These are phyloP conservation scores for Pugionium cornutum DNA, from an alignment of 345 rosid genomes.

Conservation along the genomic window DNA sequence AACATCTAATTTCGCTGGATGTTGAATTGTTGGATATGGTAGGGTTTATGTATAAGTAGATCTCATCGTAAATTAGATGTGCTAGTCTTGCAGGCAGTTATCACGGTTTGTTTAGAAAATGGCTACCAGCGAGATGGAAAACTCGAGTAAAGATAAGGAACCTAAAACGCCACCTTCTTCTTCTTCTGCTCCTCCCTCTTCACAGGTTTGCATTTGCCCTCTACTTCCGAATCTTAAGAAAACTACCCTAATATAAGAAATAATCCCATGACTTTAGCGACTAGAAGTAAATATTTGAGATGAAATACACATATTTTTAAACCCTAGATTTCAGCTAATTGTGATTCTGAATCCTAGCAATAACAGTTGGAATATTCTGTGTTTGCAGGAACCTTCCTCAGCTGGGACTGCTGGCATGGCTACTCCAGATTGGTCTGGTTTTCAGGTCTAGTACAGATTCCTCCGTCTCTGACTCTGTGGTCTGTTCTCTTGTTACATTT, in stretches of 20 bases:
- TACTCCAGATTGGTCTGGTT: conserved; percentile 93
- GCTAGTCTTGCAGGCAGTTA: conserved; percentile 41
- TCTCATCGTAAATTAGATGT: conserved; percentile 26
- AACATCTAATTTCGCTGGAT: not conserved
- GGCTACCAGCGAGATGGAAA: conserved; percentile 72
- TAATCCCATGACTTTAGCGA: conserved; percentile 12
- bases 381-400: conserved; percentile 67
- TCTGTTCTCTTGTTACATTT: conserved; percentile 22
- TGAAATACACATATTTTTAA: not conserved
- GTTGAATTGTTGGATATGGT: too few relatives aligned
- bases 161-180: conserved; percentile 52
- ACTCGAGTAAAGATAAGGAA: conserved; percentile 74
- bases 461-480: conserved; percentile 1
- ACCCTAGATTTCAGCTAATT: not conserved
- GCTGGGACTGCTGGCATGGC: conserved; percentile 58
- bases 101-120: conserved; percentile 44
- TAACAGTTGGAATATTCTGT: conserved; percentile 22
- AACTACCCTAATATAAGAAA: not conserved
- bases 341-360: too few relatives aligned
- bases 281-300: not conserved
- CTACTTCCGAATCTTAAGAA: not conserved
- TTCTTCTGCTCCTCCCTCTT: conserved; percentile 51
- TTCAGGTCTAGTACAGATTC: conserved; percentile 63
- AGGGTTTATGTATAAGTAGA: conserved; percentile 11
- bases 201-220: conserved; percentile 56